phyloP scores from a whole-genome alignment of 768 basidiomycete species.

The Cystofilobasidium capitatum region DNA sequence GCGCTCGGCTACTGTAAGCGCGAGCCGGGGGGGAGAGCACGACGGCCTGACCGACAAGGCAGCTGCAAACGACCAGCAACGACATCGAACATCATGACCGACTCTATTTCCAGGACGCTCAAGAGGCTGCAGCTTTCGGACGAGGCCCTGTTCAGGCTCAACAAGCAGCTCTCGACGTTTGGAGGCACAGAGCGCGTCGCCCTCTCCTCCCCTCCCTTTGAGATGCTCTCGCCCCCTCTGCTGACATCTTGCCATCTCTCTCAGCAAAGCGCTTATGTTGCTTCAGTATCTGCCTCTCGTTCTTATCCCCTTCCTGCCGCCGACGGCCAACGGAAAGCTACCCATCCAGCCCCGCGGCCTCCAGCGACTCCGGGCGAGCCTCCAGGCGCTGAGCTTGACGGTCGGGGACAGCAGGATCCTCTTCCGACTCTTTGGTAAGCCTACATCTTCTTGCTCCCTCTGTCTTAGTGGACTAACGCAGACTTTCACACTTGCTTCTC shows the following conservation, averaged over 20 bases:
- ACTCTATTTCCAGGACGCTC: neutral
- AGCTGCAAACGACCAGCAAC: too few relatives aligned
- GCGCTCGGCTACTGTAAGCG: too few relatives aligned
- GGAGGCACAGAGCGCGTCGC: slow-evolving; percentile 11
- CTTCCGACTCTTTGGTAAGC: slow-evolving; percentile 17
- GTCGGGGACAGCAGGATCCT: slow-evolving; percentile 20
- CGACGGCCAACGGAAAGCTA: neutral
- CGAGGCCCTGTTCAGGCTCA: slow-evolving; percentile 10
- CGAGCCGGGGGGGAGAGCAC: too few relatives aligned
- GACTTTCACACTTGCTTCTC: neutral
- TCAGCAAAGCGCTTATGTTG: slow-evolving; percentile 25
- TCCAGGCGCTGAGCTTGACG: neutral
- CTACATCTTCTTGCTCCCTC: neutral
- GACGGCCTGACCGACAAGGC: too few relatives aligned
- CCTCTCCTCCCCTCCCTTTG: neutral
- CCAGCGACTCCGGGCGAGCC: neutral
- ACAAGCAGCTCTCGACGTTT: slow-evolving; percentile 10
- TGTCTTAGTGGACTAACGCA: neutral
- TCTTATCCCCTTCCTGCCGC: slow-evolving; percentile 5
- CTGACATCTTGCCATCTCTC: neutral
- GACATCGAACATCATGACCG: neutral
- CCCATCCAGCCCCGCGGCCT: slow-evolving; percentile 11
- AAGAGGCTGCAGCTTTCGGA: neutral
- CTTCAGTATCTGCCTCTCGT: slow-evolving; percentile 22
- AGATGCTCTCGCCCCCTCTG: neutral